Evolutionary conservation across 1,284 basidiomycete genomes (phyloP).

Genomic region (Apiotrichum mycotoxinovorans): DNA sequence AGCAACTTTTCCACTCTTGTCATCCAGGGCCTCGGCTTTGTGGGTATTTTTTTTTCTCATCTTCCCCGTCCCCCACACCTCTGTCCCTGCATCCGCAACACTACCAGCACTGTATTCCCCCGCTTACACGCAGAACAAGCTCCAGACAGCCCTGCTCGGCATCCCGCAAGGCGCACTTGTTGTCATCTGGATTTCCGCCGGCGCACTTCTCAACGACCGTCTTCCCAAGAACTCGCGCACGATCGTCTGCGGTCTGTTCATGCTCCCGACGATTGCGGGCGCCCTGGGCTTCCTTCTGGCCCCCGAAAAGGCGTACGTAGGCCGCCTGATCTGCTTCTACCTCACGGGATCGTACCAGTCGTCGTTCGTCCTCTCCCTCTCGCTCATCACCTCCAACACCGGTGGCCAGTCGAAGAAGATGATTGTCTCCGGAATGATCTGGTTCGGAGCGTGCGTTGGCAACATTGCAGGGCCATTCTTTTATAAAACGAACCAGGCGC

Average conservation of each 20-base stretch:
- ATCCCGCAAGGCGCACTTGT: constrained; percentile 48
- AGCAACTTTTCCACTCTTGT: constrained; percentile 47
- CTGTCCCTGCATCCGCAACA: too few relatives aligned
- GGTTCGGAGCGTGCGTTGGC: constrained; percentile 47
- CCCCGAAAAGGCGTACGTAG: constrained; percentile 45
- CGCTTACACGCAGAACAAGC: constrained; percentile 18
- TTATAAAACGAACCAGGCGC: constrained; percentile 48
- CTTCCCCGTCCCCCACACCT: too few relatives aligned
- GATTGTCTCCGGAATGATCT: constrained; percentile 45
- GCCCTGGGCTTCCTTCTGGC: constrained; percentile 50
- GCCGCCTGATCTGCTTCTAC: constrained; percentile 57
- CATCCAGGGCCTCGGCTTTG: constrained; percentile 44
- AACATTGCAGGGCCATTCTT: constrained; percentile 53
- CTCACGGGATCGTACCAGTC: constrained; percentile 53
- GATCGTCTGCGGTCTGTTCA: constrained; percentile 42
- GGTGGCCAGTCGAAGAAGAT: constrained; percentile 54
- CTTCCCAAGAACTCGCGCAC: constrained; percentile 46
- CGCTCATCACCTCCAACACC: constrained; percentile 54
- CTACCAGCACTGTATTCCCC: not conserved
- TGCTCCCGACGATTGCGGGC: constrained; percentile 48
- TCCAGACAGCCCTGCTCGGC: constrained; percentile 47
- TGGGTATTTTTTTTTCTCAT: too few relatives aligned
- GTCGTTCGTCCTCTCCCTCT: constrained; percentile 53
- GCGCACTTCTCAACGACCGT: constrained; percentile 40
- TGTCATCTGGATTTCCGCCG: constrained; percentile 43